Percentiles rank a stretch among this genome's conserved stretches.
phyloP scores from a whole-genome alignment of 176 grass and related monocot genomes.

The Urochloa ruziziensis region DNA sequence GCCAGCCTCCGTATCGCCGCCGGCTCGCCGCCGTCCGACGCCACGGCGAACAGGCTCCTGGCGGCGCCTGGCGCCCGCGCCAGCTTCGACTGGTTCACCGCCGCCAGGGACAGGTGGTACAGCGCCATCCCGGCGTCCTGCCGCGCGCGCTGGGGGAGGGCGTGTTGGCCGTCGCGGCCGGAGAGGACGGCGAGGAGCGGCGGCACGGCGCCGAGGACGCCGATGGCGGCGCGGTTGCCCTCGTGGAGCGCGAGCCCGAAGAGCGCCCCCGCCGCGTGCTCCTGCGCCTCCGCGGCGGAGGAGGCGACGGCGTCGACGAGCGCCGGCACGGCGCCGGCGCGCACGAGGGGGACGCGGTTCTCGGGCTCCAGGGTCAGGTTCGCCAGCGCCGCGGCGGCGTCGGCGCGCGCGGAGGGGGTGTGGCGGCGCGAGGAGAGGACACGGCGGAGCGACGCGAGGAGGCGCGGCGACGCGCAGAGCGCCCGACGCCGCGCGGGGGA shows the following conservation, averaged over 20 bases:
- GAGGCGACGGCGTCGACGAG: constrained; percentile 41
- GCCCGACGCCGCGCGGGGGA: constrained; percentile 35
- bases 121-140: constrained; percentile 62
- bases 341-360: constrained; percentile 56
- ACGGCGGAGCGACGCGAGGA: constrained; percentile 54
- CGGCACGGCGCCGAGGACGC: constrained; percentile 58
- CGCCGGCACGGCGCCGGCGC: constrained; percentile 55
- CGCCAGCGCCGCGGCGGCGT: constrained; percentile 50
- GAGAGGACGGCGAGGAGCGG: constrained; percentile 55
- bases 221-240: constrained; percentile 71
- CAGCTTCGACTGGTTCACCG: constrained; percentile 58
- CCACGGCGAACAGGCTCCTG: constrained; percentile 39
- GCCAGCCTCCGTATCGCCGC: constrained; percentile 46
- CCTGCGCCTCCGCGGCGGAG: constrained; percentile 37
- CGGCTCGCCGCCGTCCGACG: constrained; percentile 17
- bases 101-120: constrained; percentile 60
- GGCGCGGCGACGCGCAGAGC: constrained; percentile 47
- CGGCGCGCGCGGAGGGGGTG: constrained; percentile 23
- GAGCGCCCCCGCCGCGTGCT: constrained; percentile 62
- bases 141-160: constrained; percentile 45
- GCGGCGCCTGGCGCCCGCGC: constrained; percentile 41
- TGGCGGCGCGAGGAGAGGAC: constrained; percentile 27
- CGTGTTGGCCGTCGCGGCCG: not conserved
- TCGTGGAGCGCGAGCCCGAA: constrained; percentile 67
- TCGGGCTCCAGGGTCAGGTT: constrained; percentile 64